Base-by-base conservation (phyloP, 2,329 filamentous ascomycete genomes). In the Coniochaeta sp. region DNA sequence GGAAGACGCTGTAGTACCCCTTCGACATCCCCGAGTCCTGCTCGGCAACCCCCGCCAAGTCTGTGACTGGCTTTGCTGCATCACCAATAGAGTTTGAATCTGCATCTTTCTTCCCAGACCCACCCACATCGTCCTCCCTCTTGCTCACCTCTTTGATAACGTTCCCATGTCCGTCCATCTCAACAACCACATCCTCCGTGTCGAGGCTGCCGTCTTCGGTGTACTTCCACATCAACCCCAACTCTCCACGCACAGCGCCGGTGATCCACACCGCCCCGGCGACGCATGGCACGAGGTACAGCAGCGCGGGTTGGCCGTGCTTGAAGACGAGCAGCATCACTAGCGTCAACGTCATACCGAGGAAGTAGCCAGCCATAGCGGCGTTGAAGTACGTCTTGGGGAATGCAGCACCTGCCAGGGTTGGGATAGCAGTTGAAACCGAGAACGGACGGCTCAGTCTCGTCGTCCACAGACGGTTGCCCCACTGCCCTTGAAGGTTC, bases 241-340 rank as follows among this genome's bases (percentile, higher is more conserved):
- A 57, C 62, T 97, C 91, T 2, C 90, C 87, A 10, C 84, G 81
- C 16, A 78, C 64, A 4, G 84, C 59, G 0, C 86, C 92, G 2
- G 87, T 94, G 3, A 83, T 67, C 86, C 89, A 95, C 1, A 94
- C 64, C 1, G 85, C 79, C 1, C 79, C 75, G 5, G 96, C 71
- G 0, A 97, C 89, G 0, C 88, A 86, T 0, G 92, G 92, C 0
- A 97, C 94, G 6, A 99, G 81, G 64, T 97, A 97, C 13, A 99
- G 73, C 28, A 99, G 76, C 7, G 94, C 92, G 0, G 92, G 92
- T 64, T 99, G 92, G 3, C 89, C 89, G 56, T 89, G 89, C 46
- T 86, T 78, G 62, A 83, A 94, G 9, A 89, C 71, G 48, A 91
- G 76, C 70, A 97, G 86, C 60, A 91, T 87, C 0, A 78, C 72